Conservation (phyloP, 345 rosid genomes). For the Boechera stricta region DNA sequence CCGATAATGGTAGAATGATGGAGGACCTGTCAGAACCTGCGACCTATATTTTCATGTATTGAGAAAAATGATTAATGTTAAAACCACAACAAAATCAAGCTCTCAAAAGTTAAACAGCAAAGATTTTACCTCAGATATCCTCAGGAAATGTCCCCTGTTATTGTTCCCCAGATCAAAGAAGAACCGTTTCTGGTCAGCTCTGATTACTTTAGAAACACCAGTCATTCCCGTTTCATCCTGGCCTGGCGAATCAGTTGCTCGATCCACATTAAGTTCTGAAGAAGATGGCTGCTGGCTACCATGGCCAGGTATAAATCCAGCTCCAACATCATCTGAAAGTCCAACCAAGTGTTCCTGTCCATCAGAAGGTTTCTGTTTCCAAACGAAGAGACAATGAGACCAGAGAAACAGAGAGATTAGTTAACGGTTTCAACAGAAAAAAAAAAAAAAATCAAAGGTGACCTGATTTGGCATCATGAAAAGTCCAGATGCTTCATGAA, state of each 20-base stretch:
- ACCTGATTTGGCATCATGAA: conserved; percentile 82
- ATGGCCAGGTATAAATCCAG: conserved; percentile 97
- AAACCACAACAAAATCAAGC: not conserved
- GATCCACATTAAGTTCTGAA: conserved; percentile 73
- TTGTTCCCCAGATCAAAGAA: conserved; percentile 97
- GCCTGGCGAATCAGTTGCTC: conserved; percentile 68
- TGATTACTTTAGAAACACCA: conserved; percentile 78
- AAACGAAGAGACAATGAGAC: conserved; percentile 30
- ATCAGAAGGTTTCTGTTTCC: conserved; percentile 73
- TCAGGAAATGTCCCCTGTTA: conserved; percentile 92
- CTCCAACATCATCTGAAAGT: conserved; percentile 98
- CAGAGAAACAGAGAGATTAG: conserved; percentile 7
- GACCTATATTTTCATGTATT: conserved; percentile 55
- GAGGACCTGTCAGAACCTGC: conserved; percentile 96
- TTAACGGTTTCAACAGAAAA: not conserved
- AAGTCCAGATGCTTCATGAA: conserved; percentile 81
- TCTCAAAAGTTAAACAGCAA: conserved; percentile 1
- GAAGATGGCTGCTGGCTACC: conserved; percentile 71
- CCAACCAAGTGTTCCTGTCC: conserved; percentile 77
- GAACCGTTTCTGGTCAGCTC: conserved; percentile 94
- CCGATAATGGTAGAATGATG: conserved; percentile 91
- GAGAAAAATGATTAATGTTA: not conserved
- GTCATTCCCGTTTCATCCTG: conserved; percentile 72
- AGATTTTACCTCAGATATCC: conserved; percentile 83
- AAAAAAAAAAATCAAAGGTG: not conserved